Percentiles rank a stretch among this genome's conserved stretches.
Conservation (phyloP, 148 eudicot genomes). For the Rhododendron williamsianum region DNA sequence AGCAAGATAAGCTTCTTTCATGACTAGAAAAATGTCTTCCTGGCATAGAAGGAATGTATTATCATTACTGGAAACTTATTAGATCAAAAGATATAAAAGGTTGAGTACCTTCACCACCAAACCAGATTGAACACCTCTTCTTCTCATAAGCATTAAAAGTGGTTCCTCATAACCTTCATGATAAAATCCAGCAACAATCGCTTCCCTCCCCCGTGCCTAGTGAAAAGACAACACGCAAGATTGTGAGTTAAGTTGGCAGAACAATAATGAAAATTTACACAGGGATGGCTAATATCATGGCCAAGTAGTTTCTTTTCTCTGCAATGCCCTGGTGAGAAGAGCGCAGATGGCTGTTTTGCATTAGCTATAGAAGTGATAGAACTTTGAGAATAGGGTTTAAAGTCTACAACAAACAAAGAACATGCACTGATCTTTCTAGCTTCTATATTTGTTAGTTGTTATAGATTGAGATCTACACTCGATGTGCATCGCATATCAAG, state of each 20-base stretch:
- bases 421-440: not conserved
- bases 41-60: not conserved
- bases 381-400: not conserved
- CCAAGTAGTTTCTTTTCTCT: not conserved
- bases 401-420: not conserved
- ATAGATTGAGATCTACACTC: not conserved
- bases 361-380: no score
- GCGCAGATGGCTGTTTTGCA: not conserved
- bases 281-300: not conserved
- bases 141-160: slow-evolving; percentile 90
- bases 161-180: slow-evolving; percentile 98
- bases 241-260: not conserved
- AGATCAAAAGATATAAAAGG: not conserved
- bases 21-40: not conserved
- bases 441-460: not conserved
- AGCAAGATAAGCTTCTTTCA: not conserved
- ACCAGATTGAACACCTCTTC: slow-evolving; percentile 91
- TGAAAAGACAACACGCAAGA: not conserved
- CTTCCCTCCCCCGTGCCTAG: slow-evolving; percentile 85
- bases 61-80: not conserved
- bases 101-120: slow-evolving; percentile 79
- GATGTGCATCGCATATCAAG: not conserved
- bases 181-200: slow-evolving; percentile 92
- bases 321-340: not conserved
- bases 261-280: not conserved